Evolutionary conservation across 225 moss, liverwort and hornwort genomes (phyloP).

Genomic region (Marchantia polymorpha): DNA sequence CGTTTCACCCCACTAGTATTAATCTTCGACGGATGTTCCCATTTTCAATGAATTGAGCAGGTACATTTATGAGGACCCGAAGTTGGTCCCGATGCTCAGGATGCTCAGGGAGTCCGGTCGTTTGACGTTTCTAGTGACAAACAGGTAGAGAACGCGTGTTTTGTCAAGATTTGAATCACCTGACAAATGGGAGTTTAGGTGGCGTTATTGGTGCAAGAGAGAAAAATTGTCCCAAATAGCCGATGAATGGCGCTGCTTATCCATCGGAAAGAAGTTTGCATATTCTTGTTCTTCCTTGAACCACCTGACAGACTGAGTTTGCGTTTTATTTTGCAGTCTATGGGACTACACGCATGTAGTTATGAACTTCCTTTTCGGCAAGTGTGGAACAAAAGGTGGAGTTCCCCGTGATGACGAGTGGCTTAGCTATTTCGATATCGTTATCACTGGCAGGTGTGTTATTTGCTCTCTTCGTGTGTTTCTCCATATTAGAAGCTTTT

Average conservation of each 20-base stretch:
- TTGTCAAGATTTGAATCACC: background rate
- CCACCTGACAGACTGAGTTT: background rate
- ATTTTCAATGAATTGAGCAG: conserved; percentile 29
- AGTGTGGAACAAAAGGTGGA: conserved; percentile 78
- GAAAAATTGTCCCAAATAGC: background rate
- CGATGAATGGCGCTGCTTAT: background rate
- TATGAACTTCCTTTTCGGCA: conserved; percentile 93
- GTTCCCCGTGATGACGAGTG: conserved; percentile 86
- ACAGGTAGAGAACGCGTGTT: conserved; percentile 49
- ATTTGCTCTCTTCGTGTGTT: background rate
- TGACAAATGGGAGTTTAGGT: background rate
- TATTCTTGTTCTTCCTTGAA: background rate
- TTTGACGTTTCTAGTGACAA: conserved; percentile 87
- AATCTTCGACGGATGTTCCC: background rate
- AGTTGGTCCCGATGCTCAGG: conserved; percentile 81
- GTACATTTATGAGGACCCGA: conserved; percentile 80
- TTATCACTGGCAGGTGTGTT: conserved; percentile 85
- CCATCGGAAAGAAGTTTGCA: background rate
- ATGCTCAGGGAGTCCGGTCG: conserved; percentile 92
- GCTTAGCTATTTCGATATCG: conserved; percentile 92
- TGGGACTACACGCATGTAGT: conserved; percentile 99
- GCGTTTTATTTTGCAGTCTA: conserved; percentile 49
- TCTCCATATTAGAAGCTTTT: background rate
- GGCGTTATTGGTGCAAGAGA: background rate
- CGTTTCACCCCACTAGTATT: background rate